Evolutionary conservation across 176 grass and related monocot genomes (phyloP), one percentile per base, ranked within the genome.

Genomic region (Themeda triandra): DNA sequence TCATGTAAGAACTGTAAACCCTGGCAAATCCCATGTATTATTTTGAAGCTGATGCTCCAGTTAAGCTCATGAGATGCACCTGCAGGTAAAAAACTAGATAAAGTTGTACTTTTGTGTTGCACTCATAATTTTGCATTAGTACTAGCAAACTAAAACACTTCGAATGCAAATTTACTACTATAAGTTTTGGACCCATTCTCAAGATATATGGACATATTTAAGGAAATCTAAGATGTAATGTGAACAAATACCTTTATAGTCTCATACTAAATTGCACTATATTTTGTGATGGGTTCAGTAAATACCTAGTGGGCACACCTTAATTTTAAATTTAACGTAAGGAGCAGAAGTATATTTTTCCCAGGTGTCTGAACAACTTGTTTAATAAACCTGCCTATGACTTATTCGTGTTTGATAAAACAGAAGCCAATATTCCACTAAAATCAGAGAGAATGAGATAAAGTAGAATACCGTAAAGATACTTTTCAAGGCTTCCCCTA

Each of bases 401-500:
- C 24, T 73, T 23, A 36, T 13, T 8, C 21, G 1, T 59, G 54
- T 4, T 59, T 59, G 21, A 59, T 59, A 59, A 8, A 59, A 59
- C 54, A 56, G 17, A 82, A 5, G 69, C 8, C 35, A 42, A 30
- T 42, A 56, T 83, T n/a, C n/a, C 25, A 63, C 13, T 33, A 41
- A 62, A 78, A 45, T 14, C 14, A 13, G 10, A 72, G 5, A n/a
- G 18, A 35, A 46, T 45, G 29, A 32, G 15, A 35, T 3, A 45
- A 15, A 42, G 15, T 41, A 31, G 21, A 5, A 33, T 78, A 88
- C 80, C 74, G 3, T 71, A 78, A 72, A 88, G 51, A 25, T 88
- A 83, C 7, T 71, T 77, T 24, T 83, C 53, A 7, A 88, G 73
- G 54, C 66, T 88, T 64, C 74, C 64, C 32, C 6, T 41, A 44